These are phyloP conservation scores for Sphaerostilbella broomeana DNA, from an alignment of 2,329 filamentous ascomycete genomes.

Conservation along the genomic window DNA sequence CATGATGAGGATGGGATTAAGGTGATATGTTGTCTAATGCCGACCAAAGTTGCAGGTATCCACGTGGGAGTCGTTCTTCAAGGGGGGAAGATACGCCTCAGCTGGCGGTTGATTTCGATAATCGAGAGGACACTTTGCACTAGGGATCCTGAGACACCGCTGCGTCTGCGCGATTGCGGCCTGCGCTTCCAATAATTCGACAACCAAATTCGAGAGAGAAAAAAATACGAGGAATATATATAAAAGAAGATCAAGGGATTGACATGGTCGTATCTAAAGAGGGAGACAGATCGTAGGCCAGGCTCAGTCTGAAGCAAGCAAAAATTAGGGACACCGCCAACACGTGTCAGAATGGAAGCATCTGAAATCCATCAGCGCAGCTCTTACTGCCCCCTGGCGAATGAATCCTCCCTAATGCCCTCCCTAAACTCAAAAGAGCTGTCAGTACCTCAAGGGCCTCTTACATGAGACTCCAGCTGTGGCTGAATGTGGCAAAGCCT, in stretches of 20 bases:
- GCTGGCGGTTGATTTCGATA: slow-evolving; percentile 7
- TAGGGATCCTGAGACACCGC: slow-evolving; percentile 5
- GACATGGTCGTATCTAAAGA: background rate
- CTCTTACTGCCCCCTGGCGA: too few relatives aligned
- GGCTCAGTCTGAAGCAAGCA: background rate
- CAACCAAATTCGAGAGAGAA: background rate
- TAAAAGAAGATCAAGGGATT: background rate
- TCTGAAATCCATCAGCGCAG: background rate
- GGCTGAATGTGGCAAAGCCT: slow-evolving; percentile 12
- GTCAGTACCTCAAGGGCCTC: too few relatives aligned
- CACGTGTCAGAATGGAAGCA: background rate
- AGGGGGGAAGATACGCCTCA: slow-evolving; percentile 1
- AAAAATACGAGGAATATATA: too few relatives aligned
- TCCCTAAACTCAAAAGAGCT: too few relatives aligned
- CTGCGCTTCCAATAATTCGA: slow-evolving; percentile 7
- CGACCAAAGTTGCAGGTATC: background rate
- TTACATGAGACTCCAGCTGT: slow-evolving; percentile 1
- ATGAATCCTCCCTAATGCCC: too few relatives aligned
- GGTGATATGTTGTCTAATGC: background rate
- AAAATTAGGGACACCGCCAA: background rate
- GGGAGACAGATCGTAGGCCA: background rate
- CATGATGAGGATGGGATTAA: slow-evolving; percentile 31
- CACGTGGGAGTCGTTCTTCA: background rate
- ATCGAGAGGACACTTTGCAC: slow-evolving; percentile 25
- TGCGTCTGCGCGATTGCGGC: slow-evolving; percentile 1